Evolutionary conservation across 176 grass and related monocot species (phyloP).

Genomic region (Juncus effusus): DNA sequence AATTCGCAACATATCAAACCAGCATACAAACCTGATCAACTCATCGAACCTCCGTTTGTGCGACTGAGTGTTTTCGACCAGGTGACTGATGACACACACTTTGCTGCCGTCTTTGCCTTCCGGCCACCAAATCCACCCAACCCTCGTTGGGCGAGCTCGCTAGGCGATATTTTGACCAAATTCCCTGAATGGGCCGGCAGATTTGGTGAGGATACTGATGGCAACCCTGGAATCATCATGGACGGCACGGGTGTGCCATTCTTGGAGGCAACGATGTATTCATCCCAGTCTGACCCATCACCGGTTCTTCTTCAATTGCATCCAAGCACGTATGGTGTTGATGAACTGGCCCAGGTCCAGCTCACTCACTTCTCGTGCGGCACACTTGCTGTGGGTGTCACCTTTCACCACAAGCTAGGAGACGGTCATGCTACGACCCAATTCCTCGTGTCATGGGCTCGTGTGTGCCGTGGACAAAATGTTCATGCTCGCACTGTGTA

Average conservation of each 20-base stretch:
- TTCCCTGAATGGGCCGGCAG: conserved; percentile 55
- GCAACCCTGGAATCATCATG: conserved; percentile 34
- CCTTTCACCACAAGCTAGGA: conserved; percentile 41
- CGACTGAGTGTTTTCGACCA: conserved; percentile 58
- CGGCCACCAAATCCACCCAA: conserved; percentile 48
- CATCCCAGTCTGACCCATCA: neutral
- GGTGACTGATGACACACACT: conserved; percentile 50
- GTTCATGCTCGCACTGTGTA: conserved; percentile 3
- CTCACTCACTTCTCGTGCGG: conserved; percentile 55
- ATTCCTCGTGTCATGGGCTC: conserved; percentile 58
- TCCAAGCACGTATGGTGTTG: conserved; percentile 25
- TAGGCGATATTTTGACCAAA: conserved; percentile 33
- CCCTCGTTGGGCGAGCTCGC: conserved; percentile 32
- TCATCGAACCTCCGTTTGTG: conserved; percentile 12
- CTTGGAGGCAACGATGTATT: no score
- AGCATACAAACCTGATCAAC: conserved; percentile 10
- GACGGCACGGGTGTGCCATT: conserved; percentile 40
- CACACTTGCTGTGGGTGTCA: conserved; percentile 39
- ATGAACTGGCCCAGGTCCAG: conserved; percentile 54
- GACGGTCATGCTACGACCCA: conserved; percentile 52
- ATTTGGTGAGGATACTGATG: conserved; percentile 29
- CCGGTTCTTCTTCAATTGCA: conserved; percentile 15
- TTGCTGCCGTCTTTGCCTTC: conserved; percentile 76
- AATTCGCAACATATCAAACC: conserved; percentile 31
- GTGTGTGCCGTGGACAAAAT: conserved; percentile 30